Conservation (phyloP, 345 rosid species). For the Eucalyptus urophylla region DNA sequence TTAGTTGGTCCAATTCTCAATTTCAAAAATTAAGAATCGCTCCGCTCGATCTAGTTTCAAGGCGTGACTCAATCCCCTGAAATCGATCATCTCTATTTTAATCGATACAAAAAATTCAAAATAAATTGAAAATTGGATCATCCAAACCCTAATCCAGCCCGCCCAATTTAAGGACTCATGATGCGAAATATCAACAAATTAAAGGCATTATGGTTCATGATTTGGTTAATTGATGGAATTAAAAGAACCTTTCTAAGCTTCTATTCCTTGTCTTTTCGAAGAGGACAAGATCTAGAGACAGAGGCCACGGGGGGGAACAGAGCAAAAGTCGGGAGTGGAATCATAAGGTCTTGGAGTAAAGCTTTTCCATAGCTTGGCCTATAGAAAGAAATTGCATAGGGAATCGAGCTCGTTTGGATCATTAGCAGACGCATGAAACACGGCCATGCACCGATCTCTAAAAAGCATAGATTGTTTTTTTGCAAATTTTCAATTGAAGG, state of each 20-base stretch:
- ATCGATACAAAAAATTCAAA: not conserved
- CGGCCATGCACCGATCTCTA: not conserved
- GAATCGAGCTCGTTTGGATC: not conserved
- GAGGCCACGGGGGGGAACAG: not conserved
- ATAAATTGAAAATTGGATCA: not conserved
- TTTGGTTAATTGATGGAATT: not conserved
- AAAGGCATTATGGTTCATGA: not conserved
- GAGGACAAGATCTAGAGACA: not conserved
- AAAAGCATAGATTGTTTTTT: not conserved
- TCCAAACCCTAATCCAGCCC: not conserved
- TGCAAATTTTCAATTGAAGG: not conserved
- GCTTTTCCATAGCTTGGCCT: not conserved
- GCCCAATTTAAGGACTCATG: not conserved
- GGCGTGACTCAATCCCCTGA: accelerated
- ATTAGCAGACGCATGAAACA: not conserved
- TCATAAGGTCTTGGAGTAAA: not conserved
- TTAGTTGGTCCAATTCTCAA: not conserved
- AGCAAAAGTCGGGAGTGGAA: not conserved
- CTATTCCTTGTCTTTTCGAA: not conserved
- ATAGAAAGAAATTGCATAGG: not conserved
- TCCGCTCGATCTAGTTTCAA: accelerated
- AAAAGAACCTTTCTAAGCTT: not conserved
- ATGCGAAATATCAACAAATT: not conserved
- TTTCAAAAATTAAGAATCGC: not conserved
- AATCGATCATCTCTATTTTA: too few species aligned